These are phyloP conservation scores for Septoria petroselini DNA, from an alignment of 2,329 filamentous ascomycete genomes.

Conservation along the genomic window DNA sequence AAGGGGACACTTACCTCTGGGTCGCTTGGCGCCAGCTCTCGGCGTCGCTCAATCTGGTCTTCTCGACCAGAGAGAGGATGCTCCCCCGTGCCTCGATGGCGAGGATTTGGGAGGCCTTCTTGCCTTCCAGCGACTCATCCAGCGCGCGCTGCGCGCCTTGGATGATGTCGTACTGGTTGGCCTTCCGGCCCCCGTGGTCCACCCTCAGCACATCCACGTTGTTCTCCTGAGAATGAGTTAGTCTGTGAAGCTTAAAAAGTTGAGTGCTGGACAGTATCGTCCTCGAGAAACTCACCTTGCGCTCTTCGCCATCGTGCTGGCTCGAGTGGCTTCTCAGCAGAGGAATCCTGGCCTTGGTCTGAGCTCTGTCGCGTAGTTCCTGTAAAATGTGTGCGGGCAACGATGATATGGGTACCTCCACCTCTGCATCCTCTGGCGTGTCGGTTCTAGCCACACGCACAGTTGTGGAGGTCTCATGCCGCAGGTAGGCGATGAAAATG, in stretches of 20 bases:
- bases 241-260: not conserved
- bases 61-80: conserved; percentile 70
- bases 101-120: conserved; percentile 73
- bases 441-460: conserved; percentile 58
- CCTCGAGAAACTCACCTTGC: conserved; percentile 26
- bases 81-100: conserved; percentile 86
- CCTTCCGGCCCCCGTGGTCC: conserved; percentile 84
- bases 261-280: no score
- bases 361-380: conserved; percentile 76
- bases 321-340: conserved; percentile 39
- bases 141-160: conserved; percentile 64
- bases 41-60: conserved; percentile 71
- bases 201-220: conserved; percentile 81
- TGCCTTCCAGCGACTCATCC: conserved; percentile 64
- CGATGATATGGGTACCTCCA: conserved; percentile 69
- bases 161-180: conserved; percentile 80
- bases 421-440: conserved; percentile 51
- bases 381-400: conserved; percentile 75
- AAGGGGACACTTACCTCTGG: conserved; percentile 51
- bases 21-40: conserved; percentile 82
- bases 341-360: conserved; percentile 41
- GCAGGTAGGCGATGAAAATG: conserved; percentile 85
- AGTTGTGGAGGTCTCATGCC: conserved; percentile 60
- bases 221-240: conserved; percentile 30
- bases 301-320: conserved; percentile 44